Evolutionary conservation across 208 protist species (phyloP), one percentile per base, ranked within the genome.

Genomic region (Crithidia bombi): DNA sequence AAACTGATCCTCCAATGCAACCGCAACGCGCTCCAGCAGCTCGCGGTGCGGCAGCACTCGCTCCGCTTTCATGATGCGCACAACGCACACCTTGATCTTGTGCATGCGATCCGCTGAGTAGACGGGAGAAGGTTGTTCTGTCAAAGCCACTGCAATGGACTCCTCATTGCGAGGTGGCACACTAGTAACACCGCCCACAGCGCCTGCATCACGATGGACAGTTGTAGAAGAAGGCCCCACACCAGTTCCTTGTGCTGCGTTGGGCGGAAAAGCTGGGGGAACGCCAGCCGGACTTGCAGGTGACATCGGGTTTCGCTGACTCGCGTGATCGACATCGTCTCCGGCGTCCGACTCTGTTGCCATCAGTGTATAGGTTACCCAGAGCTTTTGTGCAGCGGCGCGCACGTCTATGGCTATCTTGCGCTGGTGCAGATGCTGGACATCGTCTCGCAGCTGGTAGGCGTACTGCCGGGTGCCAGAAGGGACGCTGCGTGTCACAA

Each of bases 21-120:
- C 64, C 10, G 44, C 35, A 7, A 85, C 81, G 25, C 33, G 51
- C 14, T 65, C 54, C 47, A 82, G 61, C 32, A 94, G 70, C 14
- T 82, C 74, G 3, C 47, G 41, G 62, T 92, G 84, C 19, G 62
- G 51, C 58, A 90, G 59, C 21, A 56, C 58, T 7, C 69, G 69
- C 33, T 67, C 69, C 32, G 35, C 10, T 65, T 91, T 91, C 79
- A 94, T 81, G 51, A 82, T 46, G 19, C 75, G 73, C 52, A 94
- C 77, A 58, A 91, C 83, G 32, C 61, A 70, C 21, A 82, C 79
- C 58, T 91, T 81, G 14, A 88, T 52, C 62, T 78, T 84, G 55
- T 79, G 81, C 68, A 61, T 68, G 6, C 68, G 68, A 10, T 85
- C 67, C 35, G 32, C 46, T 30, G 44, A 59, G 54, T 59, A 69